A percentile compares a stretch with the other conserved stretches of the same genome.
These are phyloP conservation scores for Tripterygium wilfordii DNA, from an alignment of 177 flowering plant species.

Conservation along the genomic window DNA sequence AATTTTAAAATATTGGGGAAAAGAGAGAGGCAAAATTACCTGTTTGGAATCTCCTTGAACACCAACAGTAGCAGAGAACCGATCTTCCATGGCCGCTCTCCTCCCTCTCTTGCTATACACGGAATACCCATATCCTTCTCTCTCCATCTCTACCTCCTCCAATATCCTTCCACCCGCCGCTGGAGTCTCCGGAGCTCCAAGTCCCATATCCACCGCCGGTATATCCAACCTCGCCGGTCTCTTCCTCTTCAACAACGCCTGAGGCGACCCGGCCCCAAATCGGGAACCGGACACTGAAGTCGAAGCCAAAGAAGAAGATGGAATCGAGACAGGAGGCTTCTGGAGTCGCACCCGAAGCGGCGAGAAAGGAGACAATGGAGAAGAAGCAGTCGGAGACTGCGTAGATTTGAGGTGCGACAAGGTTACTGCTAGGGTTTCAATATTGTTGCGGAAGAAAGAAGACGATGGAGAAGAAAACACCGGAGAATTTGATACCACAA, in stretches of 20 bases:
- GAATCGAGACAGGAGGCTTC: slow-evolving; percentile 24
- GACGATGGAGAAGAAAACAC: slow-evolving; percentile 51
- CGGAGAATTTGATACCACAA: too few relatives aligned
- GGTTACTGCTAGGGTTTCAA: slow-evolving; percentile 18
- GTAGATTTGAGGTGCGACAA: slow-evolving; percentile 17
- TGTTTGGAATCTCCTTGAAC: slow-evolving; percentile 31
- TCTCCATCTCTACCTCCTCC: slow-evolving; percentile 49
- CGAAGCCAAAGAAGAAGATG: slow-evolving; percentile 7
- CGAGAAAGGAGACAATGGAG: slow-evolving; percentile 32
- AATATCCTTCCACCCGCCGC: slow-evolving; percentile 11
- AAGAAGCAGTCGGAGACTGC: slow-evolving; percentile 11
- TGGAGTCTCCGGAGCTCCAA: slow-evolving; percentile 4
- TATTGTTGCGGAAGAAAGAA: slow-evolving; percentile 43
- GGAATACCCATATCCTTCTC: slow-evolving; percentile 35
- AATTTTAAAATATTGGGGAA: neutral
- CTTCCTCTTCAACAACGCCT: slow-evolving; percentile 34
- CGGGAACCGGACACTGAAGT: too few relatives aligned
- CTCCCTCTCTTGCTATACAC: slow-evolving; percentile 54
- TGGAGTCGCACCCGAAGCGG: slow-evolving; percentile 35
- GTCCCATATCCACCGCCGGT: slow-evolving; percentile 15
- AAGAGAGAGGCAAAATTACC: slow-evolving; percentile 19
- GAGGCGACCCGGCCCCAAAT: slow-evolving; percentile 4
- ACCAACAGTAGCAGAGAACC: slow-evolving; percentile 39
- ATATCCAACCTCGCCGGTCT: slow-evolving; percentile 33
- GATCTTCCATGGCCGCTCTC: slow-evolving; percentile 46